phyloP scores from a whole-genome alignment of 352 stramenopile genomes.

The Globisporangium alternatum region DNA sequence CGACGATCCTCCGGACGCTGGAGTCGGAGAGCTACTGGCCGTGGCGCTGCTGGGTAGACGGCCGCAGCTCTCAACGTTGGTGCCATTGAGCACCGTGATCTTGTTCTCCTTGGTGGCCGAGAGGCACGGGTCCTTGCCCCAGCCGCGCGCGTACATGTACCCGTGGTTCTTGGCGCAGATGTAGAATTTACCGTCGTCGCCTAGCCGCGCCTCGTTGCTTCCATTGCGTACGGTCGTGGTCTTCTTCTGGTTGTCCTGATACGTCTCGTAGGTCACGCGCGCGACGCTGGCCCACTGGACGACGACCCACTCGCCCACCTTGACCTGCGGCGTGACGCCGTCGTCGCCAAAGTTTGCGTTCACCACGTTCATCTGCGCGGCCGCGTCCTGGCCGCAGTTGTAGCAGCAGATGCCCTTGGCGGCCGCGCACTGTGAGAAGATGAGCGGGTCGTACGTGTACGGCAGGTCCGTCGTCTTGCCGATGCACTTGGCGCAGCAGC shows the following conservation, averaged over 20 bases:
- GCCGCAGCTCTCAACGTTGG: slow-evolving; percentile 15
- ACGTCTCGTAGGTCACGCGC: slow-evolving; percentile 39
- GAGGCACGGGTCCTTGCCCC: slow-evolving; percentile 32
- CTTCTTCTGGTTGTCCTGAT: slow-evolving; percentile 31
- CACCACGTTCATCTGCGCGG: slow-evolving; percentile 21
- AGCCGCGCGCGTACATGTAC: slow-evolving; percentile 32
- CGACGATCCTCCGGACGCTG: not conserved
- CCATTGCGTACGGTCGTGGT: slow-evolving; percentile 33
- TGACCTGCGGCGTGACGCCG: slow-evolving; percentile 51
- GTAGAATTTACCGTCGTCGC: slow-evolving; percentile 26
- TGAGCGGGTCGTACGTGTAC: slow-evolving; percentile 68
- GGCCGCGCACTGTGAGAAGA: slow-evolving; percentile 51
- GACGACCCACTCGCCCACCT: slow-evolving; percentile 37
- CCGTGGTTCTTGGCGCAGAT: slow-evolving; percentile 33
- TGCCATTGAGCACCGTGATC: slow-evolving; percentile 13
- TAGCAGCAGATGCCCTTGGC: slow-evolving; percentile 69
- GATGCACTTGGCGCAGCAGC: slow-evolving; percentile 65
- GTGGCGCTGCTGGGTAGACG: slow-evolving; percentile 9
- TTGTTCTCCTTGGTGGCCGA: slow-evolving; percentile 18
- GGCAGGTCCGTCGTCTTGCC: slow-evolving; percentile 49
- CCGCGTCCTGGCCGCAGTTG: slow-evolving; percentile 39
- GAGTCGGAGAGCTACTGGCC: not conserved
- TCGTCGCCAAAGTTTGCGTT: slow-evolving; percentile 43
- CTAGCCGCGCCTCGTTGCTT: slow-evolving; percentile 25
- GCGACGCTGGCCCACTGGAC: slow-evolving; percentile 30